Evolutionary conservation across 1,284 basidiomycete species (phyloP), one percentile per base, ranked within the genome.

Genomic region (Sanghuangporus baumii): DNA sequence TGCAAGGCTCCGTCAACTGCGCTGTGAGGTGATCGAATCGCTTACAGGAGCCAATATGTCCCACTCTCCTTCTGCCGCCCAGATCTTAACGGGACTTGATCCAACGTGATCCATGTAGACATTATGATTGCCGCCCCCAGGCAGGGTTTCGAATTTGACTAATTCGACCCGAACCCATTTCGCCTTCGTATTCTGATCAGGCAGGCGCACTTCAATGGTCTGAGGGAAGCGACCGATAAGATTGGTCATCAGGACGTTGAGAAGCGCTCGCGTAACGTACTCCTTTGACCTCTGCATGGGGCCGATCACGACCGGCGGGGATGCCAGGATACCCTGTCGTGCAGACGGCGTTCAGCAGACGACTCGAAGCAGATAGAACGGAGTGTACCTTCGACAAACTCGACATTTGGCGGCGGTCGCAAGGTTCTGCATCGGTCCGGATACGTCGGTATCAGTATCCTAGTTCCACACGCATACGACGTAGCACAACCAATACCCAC

Each of bases 101-200:
- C 89, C 89, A 40, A 91, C 83, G 66, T 82, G 83, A 71, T 91
- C 86, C 68, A 81, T 83, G 75, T 88, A 92, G 7, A 85, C 85
- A 73, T 86, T 89, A 26, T 79, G 74, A 65, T 79, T 76, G 9
- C 87, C 86, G 36, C 86, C 89, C 18, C 85, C 84, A 1, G 91
- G 90, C 52, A 93, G 78, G 1, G 83, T 87, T 75, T 96, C 93
- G 50, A 93, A 84, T 77, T 93, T 94, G 69, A 90, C 84, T 70
- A 95, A 79, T 75, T 94, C 92, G 65, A 95, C 86, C 67, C 89
- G 85, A 34, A 96, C 87, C 87, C 90, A 94, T 75, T 93, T 93
- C 26, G 91, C 91, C 78, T 93, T 94, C 70, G 91, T 84, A n/a
- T 89, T 88, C 67, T 84, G 78, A 3, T 80, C 77, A 9, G 84